Evolutionary conservation across 495 filamentous ascomycete genomes (phyloP).

Genomic region (Ascobolus immersus): DNA sequence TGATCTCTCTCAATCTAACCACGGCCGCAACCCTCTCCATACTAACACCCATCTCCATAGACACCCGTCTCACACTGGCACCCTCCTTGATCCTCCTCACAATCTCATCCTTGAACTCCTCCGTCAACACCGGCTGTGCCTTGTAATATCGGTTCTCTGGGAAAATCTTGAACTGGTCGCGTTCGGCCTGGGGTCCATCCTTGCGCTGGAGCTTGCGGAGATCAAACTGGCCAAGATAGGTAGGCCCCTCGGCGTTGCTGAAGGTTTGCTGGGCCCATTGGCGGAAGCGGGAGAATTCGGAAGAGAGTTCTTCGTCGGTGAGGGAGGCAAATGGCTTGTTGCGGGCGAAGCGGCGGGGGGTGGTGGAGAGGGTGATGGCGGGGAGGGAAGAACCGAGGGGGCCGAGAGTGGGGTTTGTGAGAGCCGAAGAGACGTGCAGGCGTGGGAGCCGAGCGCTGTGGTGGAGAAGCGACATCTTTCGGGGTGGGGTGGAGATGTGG

Average conservation of each 20-base stretch:
- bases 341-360: no score
- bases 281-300: constrained; percentile 8
- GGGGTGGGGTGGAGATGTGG: no score
- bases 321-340: no score
- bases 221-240: no score
- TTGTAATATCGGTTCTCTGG: constrained; percentile 47
- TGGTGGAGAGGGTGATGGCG: no score
- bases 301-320: no score
- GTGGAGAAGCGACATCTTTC: no score
- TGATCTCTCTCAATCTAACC: constrained; percentile 62
- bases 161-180: constrained; percentile 22
- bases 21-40: constrained; percentile 75
- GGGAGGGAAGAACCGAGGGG: no score
- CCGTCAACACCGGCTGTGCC: constrained; percentile 50
- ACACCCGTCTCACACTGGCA: constrained; percentile 49
- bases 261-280: constrained; percentile 15
- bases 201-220: no score
- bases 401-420: no score
- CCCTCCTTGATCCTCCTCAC: constrained; percentile 36
- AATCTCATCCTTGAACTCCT: constrained; percentile 48
- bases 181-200: not conserved
- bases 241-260: constrained; percentile 19
- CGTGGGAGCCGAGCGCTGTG: no score
- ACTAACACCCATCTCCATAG: constrained; percentile 50
- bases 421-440: no score